Evolutionary conservation across 1,139 yeast genomes (phyloP).

Genomic region (Meyerozyma athensensis): DNA sequence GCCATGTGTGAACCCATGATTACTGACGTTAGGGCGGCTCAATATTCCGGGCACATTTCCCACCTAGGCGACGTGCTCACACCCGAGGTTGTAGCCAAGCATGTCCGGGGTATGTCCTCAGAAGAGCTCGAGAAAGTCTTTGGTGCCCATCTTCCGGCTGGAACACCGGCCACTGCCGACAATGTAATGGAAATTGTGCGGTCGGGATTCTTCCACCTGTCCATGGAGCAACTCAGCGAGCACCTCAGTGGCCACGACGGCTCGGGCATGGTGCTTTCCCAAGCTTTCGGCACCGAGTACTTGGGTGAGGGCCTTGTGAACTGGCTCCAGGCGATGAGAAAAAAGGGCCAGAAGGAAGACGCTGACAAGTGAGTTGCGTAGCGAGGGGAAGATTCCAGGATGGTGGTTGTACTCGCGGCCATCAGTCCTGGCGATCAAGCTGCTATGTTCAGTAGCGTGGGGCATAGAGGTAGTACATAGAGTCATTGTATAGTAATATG

Average conservation of each 20-base stretch:
- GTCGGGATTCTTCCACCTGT: constrained; percentile 51
- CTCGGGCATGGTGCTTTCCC: constrained; percentile 50
- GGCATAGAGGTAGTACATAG: no score
- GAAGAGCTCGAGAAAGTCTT: constrained; percentile 35
- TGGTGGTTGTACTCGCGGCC: no score
- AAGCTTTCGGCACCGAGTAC: constrained; percentile 47
- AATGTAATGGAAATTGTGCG: constrained; percentile 44
- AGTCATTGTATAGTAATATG: no score
- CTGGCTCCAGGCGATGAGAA: constrained; percentile 44
- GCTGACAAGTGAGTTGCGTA: constrained; percentile 8
- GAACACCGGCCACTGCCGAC: constrained; percentile 27
- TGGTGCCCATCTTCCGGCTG: constrained; percentile 40
- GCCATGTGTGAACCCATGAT: neutral
- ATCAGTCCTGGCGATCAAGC: no score
- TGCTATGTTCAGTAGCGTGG: no score
- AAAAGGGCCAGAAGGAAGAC: constrained; percentile 16
- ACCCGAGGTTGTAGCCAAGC: constrained; percentile 30
- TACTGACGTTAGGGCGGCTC: constrained; percentile 13
- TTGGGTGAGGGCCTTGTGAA: constrained; percentile 57
- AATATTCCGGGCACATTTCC: constrained; percentile 14
- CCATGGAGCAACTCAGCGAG: constrained; percentile 39
- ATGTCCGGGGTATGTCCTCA: constrained; percentile 33
- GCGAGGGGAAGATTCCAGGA: no score
- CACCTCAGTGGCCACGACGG: constrained; percentile 40
- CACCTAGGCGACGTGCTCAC: constrained; percentile 38